A percentile compares a stretch with the other conserved stretches of the same genome.
Evolutionary conservation across 306 rosid genomes (phyloP).

Genomic region (Vigna trinervia): DNA sequence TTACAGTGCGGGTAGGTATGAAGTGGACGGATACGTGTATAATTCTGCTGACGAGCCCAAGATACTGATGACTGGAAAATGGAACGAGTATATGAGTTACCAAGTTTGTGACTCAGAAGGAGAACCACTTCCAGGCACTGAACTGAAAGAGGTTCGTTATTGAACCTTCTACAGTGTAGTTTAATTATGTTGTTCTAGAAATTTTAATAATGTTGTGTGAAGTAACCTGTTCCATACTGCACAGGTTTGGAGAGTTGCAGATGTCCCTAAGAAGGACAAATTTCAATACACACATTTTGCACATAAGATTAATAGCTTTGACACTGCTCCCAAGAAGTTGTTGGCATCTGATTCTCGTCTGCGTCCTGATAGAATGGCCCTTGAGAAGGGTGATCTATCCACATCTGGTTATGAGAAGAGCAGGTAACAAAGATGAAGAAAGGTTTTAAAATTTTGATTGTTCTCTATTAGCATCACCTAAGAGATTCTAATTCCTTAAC

Average conservation of each 20-base stretch:
- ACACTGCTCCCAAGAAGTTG: constrained; percentile 89
- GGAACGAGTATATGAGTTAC: constrained; percentile 84
- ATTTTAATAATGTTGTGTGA: neutral
- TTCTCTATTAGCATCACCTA: neutral
- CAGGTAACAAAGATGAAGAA: constrained; percentile 56
- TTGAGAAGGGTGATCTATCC: constrained; percentile 87
- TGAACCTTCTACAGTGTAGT: constrained; percentile 5
- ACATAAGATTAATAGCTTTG: constrained; percentile 91
- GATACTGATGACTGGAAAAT: constrained; percentile 90
- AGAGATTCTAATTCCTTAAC: constrained; percentile 25
- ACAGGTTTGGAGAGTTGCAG: constrained; percentile 94
- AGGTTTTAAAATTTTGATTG: neutral
- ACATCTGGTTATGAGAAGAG: constrained; percentile 81
- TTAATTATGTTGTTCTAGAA: neutral
- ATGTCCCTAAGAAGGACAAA: constrained; percentile 72
- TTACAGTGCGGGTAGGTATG: constrained; percentile 86
- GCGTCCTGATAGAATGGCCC: constrained; percentile 91
- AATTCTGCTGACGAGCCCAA: constrained; percentile 85
- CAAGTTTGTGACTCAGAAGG: constrained; percentile 91
- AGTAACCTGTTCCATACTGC: constrained; percentile 45
- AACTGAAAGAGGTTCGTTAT: constrained; percentile 77
- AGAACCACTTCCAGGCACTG: constrained; percentile 87
- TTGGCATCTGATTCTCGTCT: constrained; percentile 91
- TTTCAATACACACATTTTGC: constrained; percentile 96
- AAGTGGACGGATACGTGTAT: constrained; percentile 90